Percentiles rank a stretch among this genome's conserved stretches.
Conservation (phyloP, 805 yeast genomes). For the Novakomyces olei region DNA sequence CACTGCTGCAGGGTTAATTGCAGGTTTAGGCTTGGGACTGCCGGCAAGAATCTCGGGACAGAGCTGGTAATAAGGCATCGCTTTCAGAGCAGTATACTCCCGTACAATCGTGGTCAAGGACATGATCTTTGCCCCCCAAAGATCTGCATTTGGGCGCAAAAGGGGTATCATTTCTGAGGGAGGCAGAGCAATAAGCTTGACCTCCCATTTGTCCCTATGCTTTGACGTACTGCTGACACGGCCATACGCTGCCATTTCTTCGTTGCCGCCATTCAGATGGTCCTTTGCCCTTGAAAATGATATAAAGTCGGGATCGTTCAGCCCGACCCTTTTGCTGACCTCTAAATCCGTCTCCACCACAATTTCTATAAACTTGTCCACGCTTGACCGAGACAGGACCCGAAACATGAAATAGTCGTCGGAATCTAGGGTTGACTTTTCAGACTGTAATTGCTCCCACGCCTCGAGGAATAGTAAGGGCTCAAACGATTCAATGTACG, state of each 20-base stretch:
- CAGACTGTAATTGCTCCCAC: conserved; percentile 76
- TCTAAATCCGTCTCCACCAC: conserved; percentile 45
- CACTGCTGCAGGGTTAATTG: conserved; percentile 13
- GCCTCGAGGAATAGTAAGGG: conserved; percentile 75
- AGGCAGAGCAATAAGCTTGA: conserved; percentile 45
- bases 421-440: conserved; percentile 37
- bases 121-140: conserved; percentile 53
- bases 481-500: conserved; percentile 46
- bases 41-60: conserved; percentile 46
- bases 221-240: conserved; percentile 49
- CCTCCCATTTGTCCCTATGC: conserved; percentile 39
- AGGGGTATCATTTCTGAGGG: conserved; percentile 26
- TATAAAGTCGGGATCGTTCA: conserved; percentile 57
- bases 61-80: conserved; percentile 62
- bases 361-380: conserved; percentile 73
- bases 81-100: conserved; percentile 67
- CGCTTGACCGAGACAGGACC: conserved; percentile 60
- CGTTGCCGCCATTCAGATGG: conserved; percentile 5
- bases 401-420: conserved; percentile 39
- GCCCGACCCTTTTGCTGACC: conserved; percentile 27
- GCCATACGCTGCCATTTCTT: conserved; percentile 41
- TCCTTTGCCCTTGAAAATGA: conserved; percentile 1
- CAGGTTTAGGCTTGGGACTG: conserved; percentile 19
- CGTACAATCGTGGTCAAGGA: conserved; percentile 78
- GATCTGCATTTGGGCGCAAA: conserved; percentile 38